Evolutionary conservation across 2,329 filamentous ascomycete species (phyloP).

Genomic region (Cladosporium velox): DNA sequence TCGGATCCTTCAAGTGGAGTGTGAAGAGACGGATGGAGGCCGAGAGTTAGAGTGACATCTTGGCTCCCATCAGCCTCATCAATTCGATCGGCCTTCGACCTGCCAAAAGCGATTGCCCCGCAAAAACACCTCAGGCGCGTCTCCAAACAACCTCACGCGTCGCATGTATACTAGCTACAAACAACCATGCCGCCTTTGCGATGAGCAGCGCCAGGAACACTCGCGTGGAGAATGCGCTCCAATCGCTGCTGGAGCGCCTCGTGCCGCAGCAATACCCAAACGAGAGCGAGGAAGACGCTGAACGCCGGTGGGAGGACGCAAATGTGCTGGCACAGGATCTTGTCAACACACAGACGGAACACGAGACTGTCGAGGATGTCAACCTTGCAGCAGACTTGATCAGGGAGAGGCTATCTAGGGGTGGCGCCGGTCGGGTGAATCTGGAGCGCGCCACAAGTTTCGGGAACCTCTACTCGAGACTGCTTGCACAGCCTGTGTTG

Average conservation of each 20-base stretch:
- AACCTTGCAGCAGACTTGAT: conserved; percentile 93
- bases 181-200: conserved; percentile 17
- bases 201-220: conserved; percentile 35
- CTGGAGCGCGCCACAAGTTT: conserved; percentile 78
- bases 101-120: not conserved
- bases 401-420: conserved; percentile 73
- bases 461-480: conserved; percentile 84
- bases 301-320: conserved; percentile 68
- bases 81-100: not conserved
- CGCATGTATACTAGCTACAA: conserved; percentile 2
- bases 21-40: not conserved
- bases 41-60: not conserved
- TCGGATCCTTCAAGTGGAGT: not conserved
- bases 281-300: conserved; percentile 67
- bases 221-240: conserved; percentile 77
- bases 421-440: not conserved
- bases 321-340: conserved; percentile 53
- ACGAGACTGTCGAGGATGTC: conserved; percentile 66
- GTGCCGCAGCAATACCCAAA: conserved; percentile 63
- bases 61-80: not conserved
- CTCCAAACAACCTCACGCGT: conserved; percentile 16
- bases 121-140: conserved; percentile 18
- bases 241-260: conserved; percentile 74
- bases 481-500: conserved; percentile 87
- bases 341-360: conserved; percentile 44